These are phyloP conservation scores for Suillus alpinus DNA, from an alignment of 768 basidiomycete species.

Conservation along the genomic window DNA sequence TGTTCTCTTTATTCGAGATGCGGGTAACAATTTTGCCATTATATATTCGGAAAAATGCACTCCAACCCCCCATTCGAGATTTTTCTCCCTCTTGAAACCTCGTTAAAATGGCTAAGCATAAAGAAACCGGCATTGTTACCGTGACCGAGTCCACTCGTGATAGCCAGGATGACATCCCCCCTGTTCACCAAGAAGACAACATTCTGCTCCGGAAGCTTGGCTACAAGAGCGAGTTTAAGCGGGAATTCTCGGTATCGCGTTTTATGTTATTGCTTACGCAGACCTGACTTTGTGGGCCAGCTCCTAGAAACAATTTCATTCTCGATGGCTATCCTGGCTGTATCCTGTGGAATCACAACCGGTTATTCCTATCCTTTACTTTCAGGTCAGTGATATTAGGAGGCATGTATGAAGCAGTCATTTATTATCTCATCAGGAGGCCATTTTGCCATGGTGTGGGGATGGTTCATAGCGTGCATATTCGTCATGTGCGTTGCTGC, in stretches of 20 bases:
- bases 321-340: constrained; percentile 22
- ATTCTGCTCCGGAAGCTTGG: constrained; percentile 19
- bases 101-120: constrained; percentile 6
- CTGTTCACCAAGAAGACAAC: constrained; percentile 17
- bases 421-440: constrained; percentile 11
- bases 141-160: constrained; percentile 4
- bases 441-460: constrained; percentile 24
- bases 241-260: constrained; percentile 19
- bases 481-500: constrained; percentile 17
- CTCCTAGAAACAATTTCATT: constrained; percentile 24
- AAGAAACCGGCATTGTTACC: constrained; percentile 1
- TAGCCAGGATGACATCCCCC: constrained; percentile 5
- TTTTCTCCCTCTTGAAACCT: not conserved
- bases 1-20: too few species aligned
- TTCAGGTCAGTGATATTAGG: constrained; percentile 9
- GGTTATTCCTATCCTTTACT: constrained; percentile 18
- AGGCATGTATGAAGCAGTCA: not conserved
- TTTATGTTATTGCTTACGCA: not conserved
- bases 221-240: constrained; percentile 25
- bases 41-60: not conserved
- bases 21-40: not conserved
- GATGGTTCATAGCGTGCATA: constrained; percentile 21
- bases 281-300: constrained; percentile 5
- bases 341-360: constrained; percentile 19
- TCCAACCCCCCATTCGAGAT: not conserved